Percentiles rank a stretch among this genome's conserved stretches.
Conservation (phyloP, 2,329 filamentous ascomycete genomes). For the Cryphonectria nitschkei region DNA sequence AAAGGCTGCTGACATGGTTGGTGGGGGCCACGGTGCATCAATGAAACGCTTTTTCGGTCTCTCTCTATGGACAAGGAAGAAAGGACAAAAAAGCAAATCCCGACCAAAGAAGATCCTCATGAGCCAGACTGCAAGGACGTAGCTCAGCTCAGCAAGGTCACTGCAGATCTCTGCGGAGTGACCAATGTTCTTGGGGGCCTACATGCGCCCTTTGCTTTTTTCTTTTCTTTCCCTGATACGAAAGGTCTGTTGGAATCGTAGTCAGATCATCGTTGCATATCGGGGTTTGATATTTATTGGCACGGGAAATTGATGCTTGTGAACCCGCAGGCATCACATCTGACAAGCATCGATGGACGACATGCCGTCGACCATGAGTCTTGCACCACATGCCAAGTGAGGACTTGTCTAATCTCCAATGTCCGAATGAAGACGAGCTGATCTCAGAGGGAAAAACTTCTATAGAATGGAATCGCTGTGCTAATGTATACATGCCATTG, state of each 20-base stretch:
- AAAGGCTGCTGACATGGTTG: background rate
- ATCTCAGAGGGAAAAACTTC: background rate
- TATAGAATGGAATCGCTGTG: background rate
- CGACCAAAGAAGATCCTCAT: background rate
- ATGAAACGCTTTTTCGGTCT: background rate
- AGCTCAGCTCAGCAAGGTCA: background rate
- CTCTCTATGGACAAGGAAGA: background rate
- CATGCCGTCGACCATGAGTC: background rate
- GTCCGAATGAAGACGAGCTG: background rate
- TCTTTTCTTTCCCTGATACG: background rate
- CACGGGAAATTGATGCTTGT: background rate
- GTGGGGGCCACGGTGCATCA: background rate
- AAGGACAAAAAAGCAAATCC: background rate
- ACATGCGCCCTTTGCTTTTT: background rate
- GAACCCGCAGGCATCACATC: background rate
- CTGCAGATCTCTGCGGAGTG: background rate
- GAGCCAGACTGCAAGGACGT: background rate
- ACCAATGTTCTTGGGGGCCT: background rate
- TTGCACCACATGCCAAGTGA: background rate
- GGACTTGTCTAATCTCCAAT: background rate
- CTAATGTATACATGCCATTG: background rate
- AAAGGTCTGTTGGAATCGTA: background rate
- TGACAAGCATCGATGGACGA: background rate
- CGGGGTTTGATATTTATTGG: background rate
- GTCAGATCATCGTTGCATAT: background rate